Conservation (phyloP, 768 basidiomycete species). For the Plicaturopsis crispa region DNA sequence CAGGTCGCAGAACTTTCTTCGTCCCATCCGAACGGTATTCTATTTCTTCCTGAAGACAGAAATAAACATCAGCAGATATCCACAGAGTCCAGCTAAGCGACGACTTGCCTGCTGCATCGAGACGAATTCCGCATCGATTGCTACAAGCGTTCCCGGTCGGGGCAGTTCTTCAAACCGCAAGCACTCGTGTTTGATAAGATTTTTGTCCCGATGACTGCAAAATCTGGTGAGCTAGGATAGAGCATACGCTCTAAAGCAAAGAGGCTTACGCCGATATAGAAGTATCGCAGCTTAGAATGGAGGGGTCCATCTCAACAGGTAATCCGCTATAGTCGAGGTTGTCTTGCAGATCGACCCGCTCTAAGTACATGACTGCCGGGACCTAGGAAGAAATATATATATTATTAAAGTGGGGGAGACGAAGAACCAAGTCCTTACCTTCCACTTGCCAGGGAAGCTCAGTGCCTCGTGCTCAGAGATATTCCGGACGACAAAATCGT, state of each 20-base stretch:
- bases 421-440: constrained; percentile 45
- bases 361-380: constrained; percentile 86
- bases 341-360: constrained; percentile 56
- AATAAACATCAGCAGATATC: not conserved
- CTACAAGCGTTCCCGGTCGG: constrained; percentile 76
- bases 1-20: constrained; percentile 86
- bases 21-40: constrained; percentile 94
- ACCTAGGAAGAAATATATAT: constrained; percentile 32
- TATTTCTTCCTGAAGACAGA: constrained; percentile 68
- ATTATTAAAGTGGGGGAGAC: no score
- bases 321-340: constrained; percentile 58
- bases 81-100: not conserved
- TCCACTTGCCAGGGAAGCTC: constrained; percentile 86
- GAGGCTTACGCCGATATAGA: constrained; percentile 74
- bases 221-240: not conserved
- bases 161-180: constrained; percentile 74
- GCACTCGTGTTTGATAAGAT: constrained; percentile 69
- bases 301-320: constrained; percentile 59
- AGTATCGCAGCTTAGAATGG: constrained; percentile 78
- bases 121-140: constrained; percentile 98
- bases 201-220: constrained; percentile 66
- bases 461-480: constrained; percentile 84
- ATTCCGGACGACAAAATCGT: constrained; percentile 88
- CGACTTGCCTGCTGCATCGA: constrained; percentile 79
- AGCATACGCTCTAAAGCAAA: not conserved